Conservation (phyloP, 192 early-diverging fungal genomes). For the Podila epigama region DNA sequence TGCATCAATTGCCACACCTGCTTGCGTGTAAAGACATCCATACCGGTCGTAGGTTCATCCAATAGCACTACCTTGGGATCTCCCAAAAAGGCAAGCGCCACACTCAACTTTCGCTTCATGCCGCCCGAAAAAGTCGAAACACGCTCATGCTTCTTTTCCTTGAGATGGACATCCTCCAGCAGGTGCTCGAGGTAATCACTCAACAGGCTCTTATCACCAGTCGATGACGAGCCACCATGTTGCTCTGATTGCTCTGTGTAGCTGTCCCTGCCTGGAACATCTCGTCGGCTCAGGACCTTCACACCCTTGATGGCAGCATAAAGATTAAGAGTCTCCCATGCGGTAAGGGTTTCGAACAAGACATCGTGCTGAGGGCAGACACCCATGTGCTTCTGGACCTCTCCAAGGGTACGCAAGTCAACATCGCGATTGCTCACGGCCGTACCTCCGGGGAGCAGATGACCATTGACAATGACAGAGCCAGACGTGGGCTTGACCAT, state of each 20-base stretch:
- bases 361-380: constrained; percentile 67
- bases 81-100: constrained; percentile 63
- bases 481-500: constrained; percentile 44
- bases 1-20: constrained; percentile 65
- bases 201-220: constrained; percentile 13
- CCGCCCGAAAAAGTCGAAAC: constrained; percentile 57
- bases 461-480: constrained; percentile 34
- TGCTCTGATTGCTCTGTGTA: not conserved
- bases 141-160: constrained; percentile 48
- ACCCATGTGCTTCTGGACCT: constrained; percentile 56
- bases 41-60: constrained; percentile 69
- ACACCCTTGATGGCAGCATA: constrained; percentile 62
- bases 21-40: constrained; percentile 61
- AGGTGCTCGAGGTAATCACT: constrained; percentile 34
- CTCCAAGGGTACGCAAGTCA: constrained; percentile 29
- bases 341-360: constrained; percentile 54
- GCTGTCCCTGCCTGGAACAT: not conserved
- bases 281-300: constrained; percentile 13
- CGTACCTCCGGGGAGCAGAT: constrained; percentile 27
- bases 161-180: constrained; percentile 45
- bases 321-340: constrained; percentile 55
- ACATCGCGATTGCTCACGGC: constrained; percentile 14
- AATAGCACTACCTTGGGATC: constrained; percentile 56
- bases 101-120: constrained; percentile 62
- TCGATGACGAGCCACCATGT: constrained; percentile 1